phyloP scores from a whole-genome alignment of 2,329 filamentous ascomycete species.

The Ophiostoma triangulosporum region DNA sequence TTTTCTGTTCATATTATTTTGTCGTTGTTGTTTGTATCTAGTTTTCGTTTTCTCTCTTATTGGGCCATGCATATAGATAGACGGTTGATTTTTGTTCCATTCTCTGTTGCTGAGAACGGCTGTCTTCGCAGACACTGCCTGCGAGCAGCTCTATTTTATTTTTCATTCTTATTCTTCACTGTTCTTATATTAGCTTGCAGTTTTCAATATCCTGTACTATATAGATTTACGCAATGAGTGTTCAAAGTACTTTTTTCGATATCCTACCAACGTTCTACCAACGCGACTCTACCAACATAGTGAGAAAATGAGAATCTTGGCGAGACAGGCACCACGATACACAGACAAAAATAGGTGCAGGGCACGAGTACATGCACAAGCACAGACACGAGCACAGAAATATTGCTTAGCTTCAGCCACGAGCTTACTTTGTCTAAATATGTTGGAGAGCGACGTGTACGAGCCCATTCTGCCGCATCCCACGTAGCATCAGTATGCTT shows the following conservation, averaged over 20 bases:
- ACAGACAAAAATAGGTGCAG: neutral
- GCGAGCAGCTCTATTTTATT: neutral
- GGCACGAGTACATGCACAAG: neutral
- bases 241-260: neutral
- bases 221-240: constrained; percentile 1
- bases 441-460: too few relatives aligned
- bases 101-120: neutral
- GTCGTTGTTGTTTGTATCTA: neutral
- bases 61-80: constrained; percentile 12
- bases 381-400: neutral
- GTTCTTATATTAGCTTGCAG: neutral
- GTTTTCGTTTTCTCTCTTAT: neutral
- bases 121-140: neutral
- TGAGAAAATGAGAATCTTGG: too few relatives aligned
- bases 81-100: neutral
- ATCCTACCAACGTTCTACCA: too few relatives aligned
- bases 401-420: neutral
- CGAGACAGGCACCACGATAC: too few relatives aligned
- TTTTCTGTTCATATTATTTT: neutral
- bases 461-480: too few relatives aligned
- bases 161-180: neutral
- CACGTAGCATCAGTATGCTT: too few relatives aligned
- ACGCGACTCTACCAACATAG: too few relatives aligned
- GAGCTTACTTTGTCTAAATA: neutral
- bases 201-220: constrained; percentile 4